Evolutionary conservation across 495 filamentous ascomycete genomes (phyloP).

Genomic region (Xylaria cubensis): DNA sequence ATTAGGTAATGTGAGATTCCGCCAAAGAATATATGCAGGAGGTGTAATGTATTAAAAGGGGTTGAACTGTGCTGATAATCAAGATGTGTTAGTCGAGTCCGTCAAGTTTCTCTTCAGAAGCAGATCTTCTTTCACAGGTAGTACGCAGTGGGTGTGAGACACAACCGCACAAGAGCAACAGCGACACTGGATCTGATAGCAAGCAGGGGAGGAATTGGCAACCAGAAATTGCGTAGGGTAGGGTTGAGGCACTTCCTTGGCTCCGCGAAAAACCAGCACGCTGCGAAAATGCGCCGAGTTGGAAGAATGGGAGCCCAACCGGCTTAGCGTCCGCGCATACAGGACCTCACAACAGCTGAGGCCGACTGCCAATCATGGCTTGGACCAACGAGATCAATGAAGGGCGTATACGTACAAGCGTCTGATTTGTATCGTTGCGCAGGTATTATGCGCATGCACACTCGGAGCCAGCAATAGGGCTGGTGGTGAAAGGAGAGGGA

Average conservation of each 20-base stretch:
- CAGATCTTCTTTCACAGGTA: conserved; percentile 4
- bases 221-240: neutral
- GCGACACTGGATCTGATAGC: neutral
- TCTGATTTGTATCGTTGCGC: conserved; percentile 15
- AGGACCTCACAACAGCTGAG: neutral
- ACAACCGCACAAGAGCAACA: neutral
- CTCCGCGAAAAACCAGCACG: conserved; percentile 4
- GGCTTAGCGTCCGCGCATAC: conserved; percentile 13
- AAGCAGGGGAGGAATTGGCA: neutral
- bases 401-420: conserved; percentile 21
- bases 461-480: neutral
- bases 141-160: conserved; percentile 4
- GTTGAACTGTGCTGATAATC: conserved; percentile 7
- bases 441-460: conserved; percentile 25
- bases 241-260: conserved; percentile 17
- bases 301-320: conserved; percentile 22
- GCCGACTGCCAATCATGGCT: neutral
- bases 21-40: conserved; percentile 4
- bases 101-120: neutral
- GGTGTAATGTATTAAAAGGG: conserved; percentile 6
- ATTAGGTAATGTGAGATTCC: neutral
- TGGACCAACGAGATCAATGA: conserved; percentile 7
- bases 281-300: conserved; percentile 14
- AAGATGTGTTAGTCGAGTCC: conserved; percentile 9
- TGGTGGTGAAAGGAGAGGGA: conserved; percentile 25